phyloP scores from a whole-genome alignment of 345 rosid species.

The Salix dunnii region DNA sequence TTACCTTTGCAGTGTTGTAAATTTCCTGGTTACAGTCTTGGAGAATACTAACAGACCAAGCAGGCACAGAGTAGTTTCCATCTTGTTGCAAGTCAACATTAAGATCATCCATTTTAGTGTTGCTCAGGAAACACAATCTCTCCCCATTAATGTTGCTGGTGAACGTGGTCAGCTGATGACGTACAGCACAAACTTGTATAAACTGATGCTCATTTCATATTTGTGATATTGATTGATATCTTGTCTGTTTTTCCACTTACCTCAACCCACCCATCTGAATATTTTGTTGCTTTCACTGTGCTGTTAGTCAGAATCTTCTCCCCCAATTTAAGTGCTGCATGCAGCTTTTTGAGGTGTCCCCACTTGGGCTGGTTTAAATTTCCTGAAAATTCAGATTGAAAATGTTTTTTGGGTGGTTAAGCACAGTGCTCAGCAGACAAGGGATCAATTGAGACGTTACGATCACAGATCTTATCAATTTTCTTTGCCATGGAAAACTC shows the following conservation, averaged over 20 bases:
- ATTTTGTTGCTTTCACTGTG: background rate
- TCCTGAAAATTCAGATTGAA: background rate
- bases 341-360: conserved; percentile 8
- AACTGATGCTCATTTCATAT: background rate
- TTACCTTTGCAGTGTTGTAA: conserved; percentile 15
- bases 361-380: conserved; percentile 11
- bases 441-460: no score
- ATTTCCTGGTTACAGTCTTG: conserved; percentile 17
- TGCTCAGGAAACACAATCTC: conserved; percentile 11
- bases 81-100: conserved; percentile 4
- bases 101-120: background rate
- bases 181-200: background rate
- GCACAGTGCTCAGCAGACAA: no score
- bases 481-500: no score
- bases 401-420: background rate
- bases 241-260: background rate
- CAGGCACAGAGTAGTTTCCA: conserved; percentile 5
- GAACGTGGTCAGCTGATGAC: conserved; percentile 2
- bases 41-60: conserved; percentile 20
- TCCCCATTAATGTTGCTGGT: background rate
- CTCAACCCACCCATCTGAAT: background rate
- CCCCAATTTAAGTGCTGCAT: conserved; percentile 12
- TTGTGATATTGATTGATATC: no score
- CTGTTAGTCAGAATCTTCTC: conserved; percentile 7
- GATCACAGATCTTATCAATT: no score